These are phyloP conservation scores for Heliamphora pulchella DNA, from an alignment of 179 eudicot genomes.

Conservation along the genomic window DNA sequence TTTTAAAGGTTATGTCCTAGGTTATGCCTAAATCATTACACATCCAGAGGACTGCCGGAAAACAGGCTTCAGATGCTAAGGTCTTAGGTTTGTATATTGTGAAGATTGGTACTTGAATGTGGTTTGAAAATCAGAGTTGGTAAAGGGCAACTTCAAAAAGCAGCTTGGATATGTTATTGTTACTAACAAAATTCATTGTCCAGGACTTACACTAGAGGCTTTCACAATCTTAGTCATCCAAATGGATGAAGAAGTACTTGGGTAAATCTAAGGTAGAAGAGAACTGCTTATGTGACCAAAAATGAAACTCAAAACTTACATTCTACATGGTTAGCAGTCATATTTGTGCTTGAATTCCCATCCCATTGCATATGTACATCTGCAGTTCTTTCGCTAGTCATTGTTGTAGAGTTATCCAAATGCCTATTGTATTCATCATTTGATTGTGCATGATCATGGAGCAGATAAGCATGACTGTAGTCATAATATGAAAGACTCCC, in stretches of 20 bases:
- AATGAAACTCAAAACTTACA: slow-evolving; percentile 43
- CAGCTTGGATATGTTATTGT: not conserved
- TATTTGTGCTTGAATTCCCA: slow-evolving; percentile 29
- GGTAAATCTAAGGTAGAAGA: not conserved
- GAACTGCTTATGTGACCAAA: not conserved
- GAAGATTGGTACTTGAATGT: not conserved
- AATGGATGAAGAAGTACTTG: not conserved
- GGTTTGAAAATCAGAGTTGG: not conserved
- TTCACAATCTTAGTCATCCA: not conserved
- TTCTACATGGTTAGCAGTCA: slow-evolving; percentile 34
- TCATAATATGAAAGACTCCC: slow-evolving; percentile 56
- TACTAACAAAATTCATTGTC: not conserved
- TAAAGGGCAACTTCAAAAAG: not conserved
- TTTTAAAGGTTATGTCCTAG: not conserved
- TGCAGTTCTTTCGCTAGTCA: slow-evolving; percentile 38
- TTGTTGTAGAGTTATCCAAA: slow-evolving; percentile 33
- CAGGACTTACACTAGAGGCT: not conserved
- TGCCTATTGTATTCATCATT: slow-evolving; percentile 45
- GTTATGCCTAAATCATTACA: not conserved
- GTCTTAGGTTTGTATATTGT: not conserved
- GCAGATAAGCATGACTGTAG: slow-evolving; percentile 40
- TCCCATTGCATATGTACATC: slow-evolving; percentile 38
- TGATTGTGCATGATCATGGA: slow-evolving; percentile 32
- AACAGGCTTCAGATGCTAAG: slow-evolving; percentile 1
- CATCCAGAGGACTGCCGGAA: not conserved